Evolutionary conservation across 2,329 filamentous ascomycete genomes (phyloP), one percentile per base, ranked within the genome.

Genomic region (Arthroderma sp.): DNA sequence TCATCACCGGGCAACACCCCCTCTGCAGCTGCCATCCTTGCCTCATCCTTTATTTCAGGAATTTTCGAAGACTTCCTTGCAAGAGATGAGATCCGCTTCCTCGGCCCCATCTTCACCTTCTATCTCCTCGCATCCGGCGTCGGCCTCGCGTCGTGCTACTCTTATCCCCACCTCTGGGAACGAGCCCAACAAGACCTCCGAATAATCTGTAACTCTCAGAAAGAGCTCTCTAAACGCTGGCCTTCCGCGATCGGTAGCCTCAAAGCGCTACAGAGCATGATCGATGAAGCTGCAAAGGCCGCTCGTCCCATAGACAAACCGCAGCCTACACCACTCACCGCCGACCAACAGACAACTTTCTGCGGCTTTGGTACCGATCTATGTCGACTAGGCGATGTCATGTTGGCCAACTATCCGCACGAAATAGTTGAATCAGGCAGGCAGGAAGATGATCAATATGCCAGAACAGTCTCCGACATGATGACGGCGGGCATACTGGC

Each of bases 41-140:
- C 73, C 15, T 73, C 73, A 0, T 74, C 73, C 0, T 74, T 71
- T 41, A 61, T 74, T 25, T 71, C 72, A 4, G 70, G 72, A 2
- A 74, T 76, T 4, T 75, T 74, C 39, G 72, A 75, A 60, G 72
- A 74, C 52, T 74, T 76, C 53, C 67, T 75, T 17, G 71, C 71
- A 28, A 65, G 73, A 9, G 73, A 76, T 57, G 71, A 76, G 59
- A 67, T 75, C n/a, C 68, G 69, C 25, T 74, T 68, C 51, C 64
- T 75, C 2, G 72, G 70, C 0, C 71, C 73, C 0, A 71, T 75
- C 11, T 76, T 74, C 61, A 74, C 73, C 2, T 74, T 74, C 60
- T 71, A 75, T 56, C 68, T 71, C 38, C 62, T 76, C 4, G 70
- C 70, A 7, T 68, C 73, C 3, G 70, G 71, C 8, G 68, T 74